Evolutionary conservation across 768 basidiomycete species (phyloP), one percentile per base, ranked within the genome.

Genomic region (Lactarius vividus): DNA sequence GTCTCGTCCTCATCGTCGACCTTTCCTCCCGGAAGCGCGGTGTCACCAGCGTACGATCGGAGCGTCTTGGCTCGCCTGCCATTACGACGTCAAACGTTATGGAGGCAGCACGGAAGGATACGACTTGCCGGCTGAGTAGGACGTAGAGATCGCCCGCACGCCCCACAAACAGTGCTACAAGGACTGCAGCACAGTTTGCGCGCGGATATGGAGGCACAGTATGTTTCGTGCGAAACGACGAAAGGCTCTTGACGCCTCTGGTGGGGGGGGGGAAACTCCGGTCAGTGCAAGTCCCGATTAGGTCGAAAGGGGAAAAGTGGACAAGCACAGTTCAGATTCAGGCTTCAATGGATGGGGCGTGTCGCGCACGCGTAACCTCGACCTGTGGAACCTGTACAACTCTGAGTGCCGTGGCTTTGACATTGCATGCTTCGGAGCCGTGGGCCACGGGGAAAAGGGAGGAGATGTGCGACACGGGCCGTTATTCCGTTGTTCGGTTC

Each of bases 131-230:
- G 71, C 85, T 92, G n/a, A 96, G 81, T 35, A 95, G 73, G 4
- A 96, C 94, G 70, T 94, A 91, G 29, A 96, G 72, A 70, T 96
- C 92, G 6, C 94, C 94, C 35, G 82, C 80, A 8, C 94, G 79
- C 0, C 94, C 94, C 2, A 94, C 86, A 66, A 96, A 96, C 57
- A 96, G 72, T 13, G 92, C 91, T 0, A 94, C 88, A 11, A 94
- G 82, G 0, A 94, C 92, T 0, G 91, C 91, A 0, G 92, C 89
- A 60, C 83, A 81, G 58, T 83, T 77, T 8, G 84, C 81, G 15
- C 85, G 80, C 0, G 91, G 91, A 59, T 84, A 78, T 28, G 61
- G 72, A 42, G 77, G 9, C 40, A 70, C 16, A 55, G 69, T 46
- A 71, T 73, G 60, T 66, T 60, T 64, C 0, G 62, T 63, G 29